A percentile compares a stretch with the other conserved stretches of the same genome.
Evolutionary conservation across 2,329 filamentous ascomycete genomes (phyloP).

Genomic region (Colletotrichum melonis): DNA sequence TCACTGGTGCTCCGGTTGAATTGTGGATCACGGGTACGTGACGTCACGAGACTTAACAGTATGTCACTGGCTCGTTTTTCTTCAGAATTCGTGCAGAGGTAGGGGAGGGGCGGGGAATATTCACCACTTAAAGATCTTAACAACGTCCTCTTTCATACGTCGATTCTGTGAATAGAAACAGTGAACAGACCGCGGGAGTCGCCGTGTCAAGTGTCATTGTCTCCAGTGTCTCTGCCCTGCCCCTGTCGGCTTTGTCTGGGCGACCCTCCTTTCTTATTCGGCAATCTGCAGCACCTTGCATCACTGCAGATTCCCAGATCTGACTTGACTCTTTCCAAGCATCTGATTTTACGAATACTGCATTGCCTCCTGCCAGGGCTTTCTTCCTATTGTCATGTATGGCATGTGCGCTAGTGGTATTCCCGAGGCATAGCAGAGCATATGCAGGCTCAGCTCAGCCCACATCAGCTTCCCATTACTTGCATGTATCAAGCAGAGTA

Average conservation of each 20-base stretch:
- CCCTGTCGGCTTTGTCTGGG: constrained; percentile 12
- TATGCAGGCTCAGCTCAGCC: too few species aligned
- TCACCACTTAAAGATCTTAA: neutral
- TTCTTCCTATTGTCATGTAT: neutral
- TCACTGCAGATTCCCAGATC: neutral
- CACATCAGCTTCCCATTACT: neutral
- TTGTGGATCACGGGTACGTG: neutral
- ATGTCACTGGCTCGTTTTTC: neutral
- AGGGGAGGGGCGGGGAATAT: neutral
- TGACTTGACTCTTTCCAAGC: neutral
- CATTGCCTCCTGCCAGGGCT: neutral
- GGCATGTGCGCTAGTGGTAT: constrained; percentile 7
- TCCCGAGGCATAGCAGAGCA: constrained; percentile 13
- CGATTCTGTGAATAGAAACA: neutral
- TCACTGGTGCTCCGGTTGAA: neutral
- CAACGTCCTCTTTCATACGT: neutral
- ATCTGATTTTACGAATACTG: neutral
- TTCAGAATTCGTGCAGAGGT: neutral
- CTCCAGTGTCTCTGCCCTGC: neutral
- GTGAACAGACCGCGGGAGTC: neutral
- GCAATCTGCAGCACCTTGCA: constrained; percentile 12
- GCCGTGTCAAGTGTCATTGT: constrained; percentile 1
- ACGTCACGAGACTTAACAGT: neutral
- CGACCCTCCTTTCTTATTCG: constrained; percentile 2
- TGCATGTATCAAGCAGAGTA: neutral